phyloP scores from a whole-genome alignment of 139 green algal genomes.

The Marvania coccoides region DNA sequence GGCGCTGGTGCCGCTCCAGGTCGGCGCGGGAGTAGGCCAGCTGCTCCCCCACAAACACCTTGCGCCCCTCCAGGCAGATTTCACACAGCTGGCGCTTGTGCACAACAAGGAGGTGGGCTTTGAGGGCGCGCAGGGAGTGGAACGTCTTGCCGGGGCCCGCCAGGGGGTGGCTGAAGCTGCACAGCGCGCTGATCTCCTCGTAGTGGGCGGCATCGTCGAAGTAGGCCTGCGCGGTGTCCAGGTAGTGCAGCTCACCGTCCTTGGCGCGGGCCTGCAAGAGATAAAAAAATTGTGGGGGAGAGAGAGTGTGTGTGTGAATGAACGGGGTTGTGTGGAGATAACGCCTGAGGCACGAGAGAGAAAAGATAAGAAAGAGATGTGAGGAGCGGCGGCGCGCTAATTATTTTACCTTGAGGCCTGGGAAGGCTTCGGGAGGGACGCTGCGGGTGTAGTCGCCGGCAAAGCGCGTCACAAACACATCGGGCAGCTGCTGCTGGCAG shows the following conservation, averaged over 20 bases:
- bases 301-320: not conserved
- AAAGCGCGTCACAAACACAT: slow-evolving; percentile 68
- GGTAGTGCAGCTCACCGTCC: slow-evolving; percentile 31
- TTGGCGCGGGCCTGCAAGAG: slow-evolving; percentile 26
- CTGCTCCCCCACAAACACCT: slow-evolving; percentile 91
- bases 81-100: slow-evolving; percentile 77
- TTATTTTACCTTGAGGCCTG: slow-evolving; percentile 41
- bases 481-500: slow-evolving; percentile 53
- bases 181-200: slow-evolving; percentile 54
- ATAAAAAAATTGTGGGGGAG: too few species aligned
- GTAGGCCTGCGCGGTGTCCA: slow-evolving; percentile 63
- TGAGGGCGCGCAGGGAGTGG: slow-evolving; percentile 47
- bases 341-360: not conserved
- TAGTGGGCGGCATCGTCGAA: slow-evolving; percentile 87
- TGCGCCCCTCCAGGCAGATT: slow-evolving; percentile 72
- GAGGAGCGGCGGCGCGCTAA: not conserved
- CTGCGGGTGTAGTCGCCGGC: slow-evolving; percentile 66
- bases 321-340: not conserved
- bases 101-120: slow-evolving; percentile 47
- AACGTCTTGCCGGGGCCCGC: slow-evolving; percentile 31
- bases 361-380: not conserved
- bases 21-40: slow-evolving; percentile 71
- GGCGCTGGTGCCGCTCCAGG: slow-evolving; percentile 68
- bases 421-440: slow-evolving; percentile 46
- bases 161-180: slow-evolving; percentile 69